phyloP scores from a whole-genome alignment of 768 basidiomycete species.

The Leccinum longicurvipes region DNA sequence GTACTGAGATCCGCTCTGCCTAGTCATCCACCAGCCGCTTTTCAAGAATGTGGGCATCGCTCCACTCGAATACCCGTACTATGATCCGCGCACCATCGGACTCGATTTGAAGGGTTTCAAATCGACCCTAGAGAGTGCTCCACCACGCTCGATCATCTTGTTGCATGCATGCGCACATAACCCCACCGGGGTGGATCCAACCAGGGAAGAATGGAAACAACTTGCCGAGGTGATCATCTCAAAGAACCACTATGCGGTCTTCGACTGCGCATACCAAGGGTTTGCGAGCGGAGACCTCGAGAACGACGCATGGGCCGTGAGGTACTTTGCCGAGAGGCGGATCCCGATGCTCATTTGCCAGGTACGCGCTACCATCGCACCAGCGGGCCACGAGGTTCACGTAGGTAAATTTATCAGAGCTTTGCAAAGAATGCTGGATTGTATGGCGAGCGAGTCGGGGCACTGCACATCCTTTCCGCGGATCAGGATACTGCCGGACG shows the following conservation, averaged over 20 bases:
- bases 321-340: conserved; percentile 74
- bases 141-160: conserved; percentile 78
- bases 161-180: conserved; percentile 96
- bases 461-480: conserved; percentile 78
- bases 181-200: conserved; percentile 95
- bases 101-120: conserved; percentile 76
- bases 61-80: conserved; percentile 90
- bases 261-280: conserved; percentile 96
- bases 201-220: conserved; percentile 77
- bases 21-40: conserved; percentile 88
- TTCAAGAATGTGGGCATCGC: conserved; percentile 88
- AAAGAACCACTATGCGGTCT: conserved; percentile 84
- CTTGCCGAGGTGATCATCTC: conserved; percentile 70
- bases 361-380: conserved; percentile 38
- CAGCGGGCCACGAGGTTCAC: conserved; percentile 7
- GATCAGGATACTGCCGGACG: conserved; percentile 62
- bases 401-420: conserved; percentile 48
- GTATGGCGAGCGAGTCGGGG: conserved; percentile 93
- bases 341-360: conserved; percentile 86
- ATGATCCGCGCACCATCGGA: conserved; percentile 84
- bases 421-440: conserved; percentile 97
- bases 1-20: neutral
- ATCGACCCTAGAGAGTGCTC: conserved; percentile 56
- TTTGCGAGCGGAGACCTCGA: conserved; percentile 93
- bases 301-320: conserved; percentile 87